These are phyloP conservation scores for Globisporangium heterothallicum DNA, from an alignment of 352 stramenopile genomes.

Conservation along the genomic window DNA sequence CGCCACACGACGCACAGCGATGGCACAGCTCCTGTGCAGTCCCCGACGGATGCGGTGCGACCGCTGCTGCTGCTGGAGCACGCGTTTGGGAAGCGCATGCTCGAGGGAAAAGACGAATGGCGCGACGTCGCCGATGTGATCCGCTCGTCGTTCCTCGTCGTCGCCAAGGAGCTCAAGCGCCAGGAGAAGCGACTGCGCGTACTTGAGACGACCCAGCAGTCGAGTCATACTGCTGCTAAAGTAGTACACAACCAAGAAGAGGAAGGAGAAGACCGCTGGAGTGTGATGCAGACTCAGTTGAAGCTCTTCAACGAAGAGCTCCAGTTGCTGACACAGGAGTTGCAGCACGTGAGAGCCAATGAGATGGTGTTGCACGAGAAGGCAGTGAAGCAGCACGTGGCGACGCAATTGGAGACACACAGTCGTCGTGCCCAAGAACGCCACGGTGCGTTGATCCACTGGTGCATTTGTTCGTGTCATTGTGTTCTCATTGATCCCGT, in stretches of 20 bases:
- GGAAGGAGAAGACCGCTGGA: constrained; percentile 2
- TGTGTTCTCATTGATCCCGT: no score
- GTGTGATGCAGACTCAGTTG: constrained; percentile 5
- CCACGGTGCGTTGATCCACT: constrained; percentile 1
- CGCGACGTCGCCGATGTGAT: constrained; percentile 36
- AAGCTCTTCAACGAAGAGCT: constrained; percentile 5
- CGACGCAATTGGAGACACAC: neutral
- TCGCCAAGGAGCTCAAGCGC: constrained; percentile 38
- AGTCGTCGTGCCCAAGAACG: neutral
- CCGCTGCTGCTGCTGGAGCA: constrained; percentile 21
- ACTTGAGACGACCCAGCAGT: neutral
- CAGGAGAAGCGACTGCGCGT: constrained; percentile 15
- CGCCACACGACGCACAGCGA: neutral
- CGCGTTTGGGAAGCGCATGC: constrained; percentile 30
- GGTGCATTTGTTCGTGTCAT: no score
- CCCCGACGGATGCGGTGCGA: neutral
- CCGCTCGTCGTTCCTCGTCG: constrained; percentile 44
- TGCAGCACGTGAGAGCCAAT: neutral
- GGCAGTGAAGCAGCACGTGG: neutral
- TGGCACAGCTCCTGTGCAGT: neutral
- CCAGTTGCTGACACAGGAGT: neutral
- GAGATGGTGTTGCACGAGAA: no score
- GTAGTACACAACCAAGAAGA: neutral
- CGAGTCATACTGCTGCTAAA: no score
- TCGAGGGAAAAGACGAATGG: constrained; percentile 41